These are phyloP conservation scores for Gaertneriomyces semiglobifer DNA, from an alignment of 192 early-diverging fungal species.

Conservation along the genomic window DNA sequence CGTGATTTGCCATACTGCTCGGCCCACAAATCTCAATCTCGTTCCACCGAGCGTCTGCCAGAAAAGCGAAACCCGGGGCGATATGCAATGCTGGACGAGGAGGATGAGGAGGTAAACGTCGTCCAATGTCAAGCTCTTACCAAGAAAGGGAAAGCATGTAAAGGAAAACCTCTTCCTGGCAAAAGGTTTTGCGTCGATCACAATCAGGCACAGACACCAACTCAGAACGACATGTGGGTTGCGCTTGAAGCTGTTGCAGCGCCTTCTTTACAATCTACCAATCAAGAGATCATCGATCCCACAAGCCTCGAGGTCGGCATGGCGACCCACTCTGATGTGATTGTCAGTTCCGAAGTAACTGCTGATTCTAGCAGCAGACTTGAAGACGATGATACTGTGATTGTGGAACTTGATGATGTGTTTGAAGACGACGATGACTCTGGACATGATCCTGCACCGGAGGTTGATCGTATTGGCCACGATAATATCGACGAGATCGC, in stretches of 20 bases:
- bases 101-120: not conserved
- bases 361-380: not conserved
- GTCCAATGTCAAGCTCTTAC: slow-evolving; percentile 14
- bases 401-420: not conserved
- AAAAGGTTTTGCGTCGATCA: slow-evolving; percentile 11
- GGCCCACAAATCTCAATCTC: too few species aligned
- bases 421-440: not conserved
- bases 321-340: too few species aligned
- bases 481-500: slow-evolving; percentile 42
- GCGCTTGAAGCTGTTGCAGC: too few species aligned
- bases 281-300: too few species aligned
- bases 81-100: not conserved
- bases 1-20: too few species aligned
- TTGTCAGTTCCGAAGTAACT: not conserved
- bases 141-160: slow-evolving; percentile 29
- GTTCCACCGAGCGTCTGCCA: too few species aligned
- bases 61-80: too few species aligned
- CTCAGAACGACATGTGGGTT: too few species aligned
- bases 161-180: slow-evolving; percentile 7
- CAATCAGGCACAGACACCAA: too few species aligned
- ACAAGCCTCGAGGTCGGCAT: too few species aligned
- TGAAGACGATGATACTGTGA: not conserved
- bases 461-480: not conserved
- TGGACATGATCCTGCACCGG: slow-evolving; percentile 4
- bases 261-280: too few species aligned